These are phyloP conservation scores for Metarhizium humberi DNA, from an alignment of 2,329 filamentous ascomycete species.

Conservation along the genomic window DNA sequence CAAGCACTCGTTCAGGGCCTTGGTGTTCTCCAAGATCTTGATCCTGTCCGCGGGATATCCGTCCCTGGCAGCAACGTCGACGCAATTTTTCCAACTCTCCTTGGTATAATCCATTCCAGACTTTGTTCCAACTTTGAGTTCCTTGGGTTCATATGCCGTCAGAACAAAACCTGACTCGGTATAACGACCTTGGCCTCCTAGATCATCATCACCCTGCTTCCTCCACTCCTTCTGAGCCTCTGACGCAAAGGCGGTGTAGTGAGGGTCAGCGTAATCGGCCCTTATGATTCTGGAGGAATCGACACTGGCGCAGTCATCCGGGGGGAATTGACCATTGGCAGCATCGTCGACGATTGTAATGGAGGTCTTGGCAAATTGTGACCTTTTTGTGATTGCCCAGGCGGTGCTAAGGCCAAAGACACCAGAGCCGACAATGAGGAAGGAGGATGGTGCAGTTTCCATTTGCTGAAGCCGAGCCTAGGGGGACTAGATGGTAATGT, in stretches of 20 bases:
- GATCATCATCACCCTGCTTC: constrained; percentile 41
- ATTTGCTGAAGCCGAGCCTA: constrained; percentile 9
- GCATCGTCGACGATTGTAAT: constrained; percentile 52
- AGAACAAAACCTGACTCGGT: constrained; percentile 60
- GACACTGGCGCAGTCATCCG: constrained; percentile 49
- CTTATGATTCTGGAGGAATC: constrained; percentile 57
- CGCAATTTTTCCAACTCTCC: constrained; percentile 53
- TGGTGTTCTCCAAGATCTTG: constrained; percentile 32
- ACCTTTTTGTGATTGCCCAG: constrained; percentile 56
- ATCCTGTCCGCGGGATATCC: constrained; percentile 29
- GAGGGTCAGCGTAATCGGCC: constrained; percentile 70
- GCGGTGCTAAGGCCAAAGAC: constrained; percentile 55
- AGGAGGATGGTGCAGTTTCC: constrained; percentile 31
- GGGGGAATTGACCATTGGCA: constrained; percentile 46
- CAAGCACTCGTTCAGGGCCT: constrained; percentile 34
- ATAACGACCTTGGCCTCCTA: constrained; percentile 59
- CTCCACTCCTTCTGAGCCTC: constrained; percentile 64
- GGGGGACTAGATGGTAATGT: background rate
- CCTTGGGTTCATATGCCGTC: constrained; percentile 39
- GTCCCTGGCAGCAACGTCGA: constrained; percentile 32
- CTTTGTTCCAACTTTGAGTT: constrained; percentile 22
- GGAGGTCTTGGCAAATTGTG: constrained; percentile 39
- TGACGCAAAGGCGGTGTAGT: constrained; percentile 66
- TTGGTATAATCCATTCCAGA: constrained; percentile 49
- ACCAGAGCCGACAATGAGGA: constrained; percentile 62